These are phyloP conservation scores for Xylaria nigripes DNA, from an alignment of 495 filamentous ascomycete species.

Conservation along the genomic window DNA sequence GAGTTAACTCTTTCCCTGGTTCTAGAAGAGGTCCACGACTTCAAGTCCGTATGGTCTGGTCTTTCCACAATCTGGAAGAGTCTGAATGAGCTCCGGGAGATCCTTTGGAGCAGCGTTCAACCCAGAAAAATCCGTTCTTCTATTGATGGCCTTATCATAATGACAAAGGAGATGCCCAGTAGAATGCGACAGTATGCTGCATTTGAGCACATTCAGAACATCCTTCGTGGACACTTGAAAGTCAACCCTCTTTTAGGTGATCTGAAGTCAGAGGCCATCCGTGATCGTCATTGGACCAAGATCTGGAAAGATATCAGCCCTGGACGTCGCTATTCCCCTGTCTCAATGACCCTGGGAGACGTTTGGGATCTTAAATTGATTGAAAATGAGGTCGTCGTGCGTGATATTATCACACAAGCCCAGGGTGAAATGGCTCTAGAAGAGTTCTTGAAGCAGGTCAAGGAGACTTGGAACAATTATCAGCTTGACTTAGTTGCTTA, in stretches of 20 bases:
- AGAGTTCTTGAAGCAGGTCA: conserved; percentile 94
- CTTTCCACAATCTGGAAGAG: conserved; percentile 95
- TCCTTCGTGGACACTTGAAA: conserved; percentile 80
- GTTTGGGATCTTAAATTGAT: conserved; percentile 95
- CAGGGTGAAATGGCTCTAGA: conserved; percentile 98
- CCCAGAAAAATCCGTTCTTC: conserved; percentile 82
- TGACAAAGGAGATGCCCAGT: conserved; percentile 99
- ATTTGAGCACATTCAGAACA: conserved; percentile 92
- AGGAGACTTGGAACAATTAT: conserved; percentile 94
- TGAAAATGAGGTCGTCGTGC: conserved; percentile 75
- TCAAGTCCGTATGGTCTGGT: conserved; percentile 95
- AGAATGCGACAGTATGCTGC: conserved; percentile 98
- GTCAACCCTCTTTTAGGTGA: conserved; percentile 81
- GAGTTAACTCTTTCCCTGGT: conserved; percentile 72
- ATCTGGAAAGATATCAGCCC: conserved; percentile 94
- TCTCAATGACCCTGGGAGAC: conserved; percentile 91
- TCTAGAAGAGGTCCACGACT: conserved; percentile 95
- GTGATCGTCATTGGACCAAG: conserved; percentile 92
- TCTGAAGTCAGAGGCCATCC: conserved; percentile 92
- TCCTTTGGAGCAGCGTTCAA: conserved; percentile 85
- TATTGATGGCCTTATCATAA: conserved; percentile 86
- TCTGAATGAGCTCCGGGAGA: conserved; percentile 85
- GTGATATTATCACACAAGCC: conserved; percentile 87
- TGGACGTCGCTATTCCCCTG: conserved; percentile 77
- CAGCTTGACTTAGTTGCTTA: conserved; percentile 91